Evolutionary conservation across 1,284 basidiomycete species (phyloP).

Genomic region (Ustilago trichophora): DNA sequence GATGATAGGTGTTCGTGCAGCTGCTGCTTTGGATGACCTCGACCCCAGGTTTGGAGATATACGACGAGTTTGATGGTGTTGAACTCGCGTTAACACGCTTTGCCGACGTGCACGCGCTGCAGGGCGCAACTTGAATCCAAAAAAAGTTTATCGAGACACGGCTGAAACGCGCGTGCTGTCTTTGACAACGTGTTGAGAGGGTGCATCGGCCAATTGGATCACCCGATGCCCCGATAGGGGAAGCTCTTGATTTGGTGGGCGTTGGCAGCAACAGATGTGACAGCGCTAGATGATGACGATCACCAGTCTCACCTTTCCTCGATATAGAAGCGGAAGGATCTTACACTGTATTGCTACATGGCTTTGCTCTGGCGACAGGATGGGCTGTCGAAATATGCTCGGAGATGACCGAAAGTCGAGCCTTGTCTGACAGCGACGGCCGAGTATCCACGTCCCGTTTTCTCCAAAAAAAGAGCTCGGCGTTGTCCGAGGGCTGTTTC

Average conservation of each 20-base stretch:
- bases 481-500: constrained; percentile 11
- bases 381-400: no score
- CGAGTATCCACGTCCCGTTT: constrained; percentile 17
- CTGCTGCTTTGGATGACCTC: background rate
- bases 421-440: constrained; percentile 1
- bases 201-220: background rate
- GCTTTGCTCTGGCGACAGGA: no score
- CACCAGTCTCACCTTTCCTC: no score
- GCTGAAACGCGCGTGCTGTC: background rate
- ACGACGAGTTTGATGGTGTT: constrained; percentile 28
- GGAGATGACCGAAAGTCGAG: constrained; percentile 14
- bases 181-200: constrained; percentile 19
- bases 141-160: constrained; percentile 10
- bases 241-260: no score
- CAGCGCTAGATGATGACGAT: background rate
- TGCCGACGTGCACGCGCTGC: constrained; percentile 14
- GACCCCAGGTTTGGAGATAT: background rate
- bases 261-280: no score
- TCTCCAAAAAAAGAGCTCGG: background rate
- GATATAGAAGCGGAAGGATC: no score
- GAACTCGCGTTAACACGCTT: constrained; percentile 10
- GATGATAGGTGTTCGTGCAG: no score
- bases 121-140: background rate
- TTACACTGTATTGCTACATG: no score
- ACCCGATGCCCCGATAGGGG: constrained; percentile 5